Base-by-base conservation (phyloP, 2,329 filamentous ascomycete genomes). In the Paecilomyces sp. region DNA sequence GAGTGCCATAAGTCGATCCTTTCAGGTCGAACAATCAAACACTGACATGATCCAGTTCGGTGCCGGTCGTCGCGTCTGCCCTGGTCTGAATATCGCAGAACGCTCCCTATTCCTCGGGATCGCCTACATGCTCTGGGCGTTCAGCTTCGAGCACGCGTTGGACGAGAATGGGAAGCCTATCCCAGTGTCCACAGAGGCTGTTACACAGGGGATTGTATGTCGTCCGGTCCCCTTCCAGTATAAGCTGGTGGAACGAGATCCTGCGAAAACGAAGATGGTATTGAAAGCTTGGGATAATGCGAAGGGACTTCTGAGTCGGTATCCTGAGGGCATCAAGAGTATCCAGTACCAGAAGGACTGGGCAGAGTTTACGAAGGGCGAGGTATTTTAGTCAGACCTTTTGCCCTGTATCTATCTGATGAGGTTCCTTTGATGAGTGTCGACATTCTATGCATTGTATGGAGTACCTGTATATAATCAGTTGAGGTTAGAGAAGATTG, bases 1-100 rank as follows among this genome's bases (percentile, higher is more conserved):
- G 12, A 55, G 54, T 55, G 22, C 1, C 51, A 53, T 28, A 2
- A 28, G 25, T 2, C 25, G 3, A 28, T 28, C 1, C 6, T 28
- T 28, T 28, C 25, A 28, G 25, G 25, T 28, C 6, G 25, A 28
- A 28, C 25, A 28, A 28, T 13, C 6, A 5, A 53, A 24, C 24
- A 28, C 4, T n/a, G 30, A 13, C 28, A 33, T 33, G 9, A 33
- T 22, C 54, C 54, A 55, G 54, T 72, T 68, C 56, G 67, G 70
- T 3, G 63, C 65, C 4, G 67, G 71, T 18, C 62, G 70, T n/a
- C 61, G 69, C 2, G 33, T 69, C n/a, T 71, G 70, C 58, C 68
- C 66, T 11, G 70, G 69, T 12, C 60, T 69, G 7, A 66, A 68
- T 58, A 59, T 72, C 28, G 71, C 69, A 15, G 69, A 74, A 60